Evolutionary conservation across 768 basidiomycete species (phyloP), one percentile per base, ranked within the genome.

Genomic region (Leccinum sublutescens): DNA sequence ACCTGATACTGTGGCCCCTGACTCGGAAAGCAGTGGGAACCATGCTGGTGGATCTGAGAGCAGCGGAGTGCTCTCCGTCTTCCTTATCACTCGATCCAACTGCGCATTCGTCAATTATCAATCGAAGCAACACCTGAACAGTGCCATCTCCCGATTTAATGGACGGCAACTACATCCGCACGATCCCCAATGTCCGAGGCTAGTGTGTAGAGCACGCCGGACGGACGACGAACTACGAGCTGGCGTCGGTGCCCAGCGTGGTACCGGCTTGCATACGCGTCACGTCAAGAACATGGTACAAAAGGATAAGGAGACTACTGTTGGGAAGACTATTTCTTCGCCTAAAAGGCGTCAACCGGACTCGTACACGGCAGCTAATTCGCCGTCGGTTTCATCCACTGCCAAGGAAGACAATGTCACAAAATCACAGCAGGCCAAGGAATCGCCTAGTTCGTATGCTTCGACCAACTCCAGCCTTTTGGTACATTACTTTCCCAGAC

Each of bases 101-200:
- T 98, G 95, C 73, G 93, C 92, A 4, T 98, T 98, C 68, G 83
- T 96, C 73, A 98, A 98, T 72, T 96, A 88, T 68, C 82, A 84
- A 50, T 82, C 80, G 0, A 82, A 89, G 65, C 74, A 68, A 5
- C 78, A 86, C 58, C 75, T 98, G 21, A 76, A 82, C 9, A 75
- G 75, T 5, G 93, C 93, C 4, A 91, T 95, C 57, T 66, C 70
- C 3, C 81, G 78, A 50, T 94, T 91, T 74, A 88, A 93, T 70
- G 91, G 91, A 11, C 73, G 76, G 50, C 78, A 83, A 0, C 71
- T 98, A 29, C 85, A 94, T 21, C 80, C 88, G 0, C 72, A 76
- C 61, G 93, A 97, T 67, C 77, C 82, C 10, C 79, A 86, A 29
- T 93, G 91, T 76, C 86, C 86, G 27, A 78, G 82, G 25, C 76